These are phyloP conservation scores for Cercophora samala DNA, from an alignment of 495 filamentous ascomycete genomes.

Conservation along the genomic window DNA sequence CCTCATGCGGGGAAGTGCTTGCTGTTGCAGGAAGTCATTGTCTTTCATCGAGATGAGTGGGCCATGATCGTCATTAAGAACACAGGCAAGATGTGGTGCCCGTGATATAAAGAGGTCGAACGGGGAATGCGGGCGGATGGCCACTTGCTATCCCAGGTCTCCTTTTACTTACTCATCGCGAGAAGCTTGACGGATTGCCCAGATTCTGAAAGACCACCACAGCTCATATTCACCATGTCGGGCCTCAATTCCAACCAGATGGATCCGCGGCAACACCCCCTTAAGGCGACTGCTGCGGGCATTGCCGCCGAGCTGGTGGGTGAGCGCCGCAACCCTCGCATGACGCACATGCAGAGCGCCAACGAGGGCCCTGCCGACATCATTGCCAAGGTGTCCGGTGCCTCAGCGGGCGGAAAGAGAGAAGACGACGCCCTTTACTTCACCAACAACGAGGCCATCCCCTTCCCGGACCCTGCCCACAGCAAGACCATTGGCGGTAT, in stretches of 20 bases:
- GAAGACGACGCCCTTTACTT: slow-evolving; percentile 54
- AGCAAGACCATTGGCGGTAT: slow-evolving; percentile 59
- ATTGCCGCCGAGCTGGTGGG: slow-evolving; percentile 28
- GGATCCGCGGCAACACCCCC: slow-evolving; percentile 30
- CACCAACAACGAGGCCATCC: slow-evolving; percentile 59
- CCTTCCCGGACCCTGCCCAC: slow-evolving; percentile 54
- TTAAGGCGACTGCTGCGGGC: slow-evolving; percentile 30
- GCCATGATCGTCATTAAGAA: neutral
- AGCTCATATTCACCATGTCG: neutral
- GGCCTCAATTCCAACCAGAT: slow-evolving; percentile 30
- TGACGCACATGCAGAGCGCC: slow-evolving; percentile 41
- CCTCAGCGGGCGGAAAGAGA: slow-evolving; percentile 43
- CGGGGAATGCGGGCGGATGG: neutral
- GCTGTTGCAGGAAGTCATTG: neutral
- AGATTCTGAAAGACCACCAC: neutral
- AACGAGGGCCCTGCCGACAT: slow-evolving; percentile 57
- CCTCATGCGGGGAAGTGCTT: neutral
- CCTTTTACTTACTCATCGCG: neutral
- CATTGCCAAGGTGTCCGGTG: slow-evolving; percentile 53
- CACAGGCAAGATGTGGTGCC: neutral
- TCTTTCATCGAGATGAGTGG: neutral
- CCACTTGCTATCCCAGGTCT: neutral
- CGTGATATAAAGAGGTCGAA: neutral
- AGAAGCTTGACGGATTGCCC: neutral
- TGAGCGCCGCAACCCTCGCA: slow-evolving; percentile 29